Evolutionary conservation across 2,329 filamentous ascomycete genomes (phyloP).

Genomic region (Alternaria metachromatica): DNA sequence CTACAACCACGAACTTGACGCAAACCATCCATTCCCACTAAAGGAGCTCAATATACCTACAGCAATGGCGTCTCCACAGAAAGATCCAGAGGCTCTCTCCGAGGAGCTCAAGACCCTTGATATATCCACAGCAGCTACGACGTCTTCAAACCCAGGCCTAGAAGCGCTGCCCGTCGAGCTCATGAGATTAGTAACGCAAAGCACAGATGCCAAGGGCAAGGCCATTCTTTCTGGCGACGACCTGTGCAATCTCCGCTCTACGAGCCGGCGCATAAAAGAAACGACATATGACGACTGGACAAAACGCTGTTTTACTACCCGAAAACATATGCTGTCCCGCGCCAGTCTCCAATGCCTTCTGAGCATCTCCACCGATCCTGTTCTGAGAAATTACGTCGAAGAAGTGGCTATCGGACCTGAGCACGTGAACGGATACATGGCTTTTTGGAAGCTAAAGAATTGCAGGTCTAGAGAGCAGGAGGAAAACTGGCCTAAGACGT

Average conservation of each 20-base stretch:
- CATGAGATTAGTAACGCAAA: background rate
- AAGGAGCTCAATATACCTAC: accelerated
- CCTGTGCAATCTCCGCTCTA: background rate
- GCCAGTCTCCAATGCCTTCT: background rate
- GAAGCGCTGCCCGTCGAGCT: background rate
- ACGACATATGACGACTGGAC: background rate
- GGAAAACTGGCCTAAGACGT: background rate
- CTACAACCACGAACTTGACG: background rate
- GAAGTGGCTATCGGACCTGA: background rate
- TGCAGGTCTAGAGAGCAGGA: background rate
- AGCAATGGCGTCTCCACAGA: background rate
- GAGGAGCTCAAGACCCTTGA: background rate
- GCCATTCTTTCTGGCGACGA: background rate
- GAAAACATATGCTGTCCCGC: background rate
- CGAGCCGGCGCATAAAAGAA: background rate
- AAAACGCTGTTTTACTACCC: background rate
- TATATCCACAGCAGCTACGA: background rate
- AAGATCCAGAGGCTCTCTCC: background rate
- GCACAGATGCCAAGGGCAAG: background rate
- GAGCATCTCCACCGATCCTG: background rate
- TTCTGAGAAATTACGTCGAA: background rate
- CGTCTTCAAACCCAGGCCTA: background rate
- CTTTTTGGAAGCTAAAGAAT: background rate
- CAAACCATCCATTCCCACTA: background rate
- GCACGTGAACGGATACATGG: background rate